phyloP scores from a whole-genome alignment of 257 asterid species.

The Solanum medicagineum region DNA sequence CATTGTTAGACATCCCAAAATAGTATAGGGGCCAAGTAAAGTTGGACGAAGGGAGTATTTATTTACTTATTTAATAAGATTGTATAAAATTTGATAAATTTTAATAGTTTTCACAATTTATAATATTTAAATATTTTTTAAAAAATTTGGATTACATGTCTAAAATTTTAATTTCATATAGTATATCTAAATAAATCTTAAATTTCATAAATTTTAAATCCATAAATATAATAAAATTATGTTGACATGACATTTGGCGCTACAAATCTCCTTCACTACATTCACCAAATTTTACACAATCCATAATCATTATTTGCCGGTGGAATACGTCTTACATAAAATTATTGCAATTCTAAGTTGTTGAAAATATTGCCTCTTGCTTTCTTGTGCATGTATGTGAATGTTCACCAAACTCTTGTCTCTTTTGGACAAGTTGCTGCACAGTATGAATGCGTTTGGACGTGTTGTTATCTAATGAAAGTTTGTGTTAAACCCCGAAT shows the following conservation, averaged over 20 bases:
- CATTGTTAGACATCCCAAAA: too few species aligned
- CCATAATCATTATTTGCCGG: not conserved
- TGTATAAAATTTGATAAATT: too few species aligned
- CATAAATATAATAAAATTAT: not conserved
- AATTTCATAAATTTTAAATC: not conserved
- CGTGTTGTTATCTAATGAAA: not conserved
- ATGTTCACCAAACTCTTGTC: not conserved
- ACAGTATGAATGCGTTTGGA: not conserved
- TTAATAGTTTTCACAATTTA: too few species aligned
- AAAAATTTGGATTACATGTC: too few species aligned
- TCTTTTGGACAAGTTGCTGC: not conserved
- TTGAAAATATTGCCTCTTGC: not conserved
- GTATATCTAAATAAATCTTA: not conserved
- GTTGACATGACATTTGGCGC: not conserved
- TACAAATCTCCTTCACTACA: not conserved
- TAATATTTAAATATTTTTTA: too few species aligned
- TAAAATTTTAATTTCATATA: too few species aligned
- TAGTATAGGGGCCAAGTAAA: too few species aligned
- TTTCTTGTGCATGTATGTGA: not conserved
- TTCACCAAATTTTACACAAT: not conserved
- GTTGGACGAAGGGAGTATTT: too few species aligned
- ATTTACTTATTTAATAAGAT: too few species aligned
- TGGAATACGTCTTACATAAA: not conserved
- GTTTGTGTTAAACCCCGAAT: too few species aligned
- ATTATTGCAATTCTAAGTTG: not conserved